Evolutionary conservation across 192 early-diverging fungal genomes (phyloP).

Genomic region (Physocladia obscura): DNA sequence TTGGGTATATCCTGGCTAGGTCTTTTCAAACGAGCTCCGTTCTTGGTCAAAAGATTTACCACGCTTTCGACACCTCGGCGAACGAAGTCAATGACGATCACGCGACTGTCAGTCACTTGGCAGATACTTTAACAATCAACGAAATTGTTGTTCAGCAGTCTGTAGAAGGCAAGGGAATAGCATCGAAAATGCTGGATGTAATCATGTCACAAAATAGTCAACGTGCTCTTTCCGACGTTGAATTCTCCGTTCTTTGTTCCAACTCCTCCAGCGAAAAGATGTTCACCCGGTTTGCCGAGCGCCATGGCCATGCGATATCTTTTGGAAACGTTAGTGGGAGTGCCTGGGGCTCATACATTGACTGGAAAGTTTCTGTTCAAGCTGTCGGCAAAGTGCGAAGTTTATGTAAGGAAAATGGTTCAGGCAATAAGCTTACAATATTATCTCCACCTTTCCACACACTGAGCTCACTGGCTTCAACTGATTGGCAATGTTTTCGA

Average conservation of each 20-base stretch:
- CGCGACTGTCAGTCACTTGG: not conserved
- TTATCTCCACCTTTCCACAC: no score
- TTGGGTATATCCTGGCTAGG: conserved; percentile 21
- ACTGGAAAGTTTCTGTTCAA: conserved; percentile 20
- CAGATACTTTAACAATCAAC: conserved; percentile 19
- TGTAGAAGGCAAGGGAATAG: conserved; percentile 11
- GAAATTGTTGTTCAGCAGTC: conserved; percentile 7
- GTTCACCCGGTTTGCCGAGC: conserved; percentile 23
- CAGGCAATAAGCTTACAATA: no score
- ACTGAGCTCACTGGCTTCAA: no score
- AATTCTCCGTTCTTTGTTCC: not conserved
- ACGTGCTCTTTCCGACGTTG: not conserved
- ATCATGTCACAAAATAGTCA: not conserved
- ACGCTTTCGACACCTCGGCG: not conserved
- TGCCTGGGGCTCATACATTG: conserved; percentile 7
- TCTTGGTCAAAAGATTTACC: not conserved
- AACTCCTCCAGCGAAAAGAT: conserved; percentile 5
- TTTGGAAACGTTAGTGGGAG: conserved; percentile 10
- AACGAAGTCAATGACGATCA: not conserved
- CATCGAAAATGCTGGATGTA: conserved; percentile 14
- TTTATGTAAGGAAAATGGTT: no score
- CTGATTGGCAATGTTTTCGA: no score
- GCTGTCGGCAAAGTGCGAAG: no score
- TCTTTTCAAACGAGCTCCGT: not conserved
- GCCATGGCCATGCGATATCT: not conserved